Percentiles rank a stretch among this genome's conserved stretches.
Conservation (phyloP, 106 monocot species). For the Dendrobium catenatum region DNA sequence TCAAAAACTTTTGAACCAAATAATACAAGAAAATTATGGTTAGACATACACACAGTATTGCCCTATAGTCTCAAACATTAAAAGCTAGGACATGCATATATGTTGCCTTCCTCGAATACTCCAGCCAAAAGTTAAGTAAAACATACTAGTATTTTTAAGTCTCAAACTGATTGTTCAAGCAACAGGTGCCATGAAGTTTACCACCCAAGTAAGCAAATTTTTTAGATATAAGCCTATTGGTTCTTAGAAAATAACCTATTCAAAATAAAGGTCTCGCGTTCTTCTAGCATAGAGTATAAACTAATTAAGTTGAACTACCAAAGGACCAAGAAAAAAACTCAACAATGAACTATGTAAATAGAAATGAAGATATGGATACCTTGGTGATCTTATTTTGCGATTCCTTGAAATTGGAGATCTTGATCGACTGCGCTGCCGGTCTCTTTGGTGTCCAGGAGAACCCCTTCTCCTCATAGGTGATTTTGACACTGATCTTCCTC, state of each 20-base stretch:
- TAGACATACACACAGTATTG: neutral
- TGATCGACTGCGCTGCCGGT: slow-evolving; percentile 30
- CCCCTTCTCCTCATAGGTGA: slow-evolving; percentile 48
- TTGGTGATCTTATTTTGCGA: slow-evolving; percentile 35
- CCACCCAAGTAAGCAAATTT: neutral
- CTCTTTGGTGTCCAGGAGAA: slow-evolving; percentile 38
- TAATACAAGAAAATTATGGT: neutral
- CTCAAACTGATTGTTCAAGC: neutral
- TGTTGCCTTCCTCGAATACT: neutral
- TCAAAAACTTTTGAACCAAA: no score
- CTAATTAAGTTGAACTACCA: neutral
- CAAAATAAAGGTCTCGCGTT: neutral
- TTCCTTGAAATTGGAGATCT: slow-evolving; percentile 51
- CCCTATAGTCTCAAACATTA: neutral
- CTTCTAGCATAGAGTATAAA: neutral
- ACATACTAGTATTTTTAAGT: neutral
- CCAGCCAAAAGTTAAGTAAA: neutral
- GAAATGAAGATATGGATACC: slow-evolving; percentile 8
- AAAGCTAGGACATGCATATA: neutral
- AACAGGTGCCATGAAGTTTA: neutral
- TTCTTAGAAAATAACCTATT: neutral
- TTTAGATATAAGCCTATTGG: neutral
- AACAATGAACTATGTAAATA: neutral
- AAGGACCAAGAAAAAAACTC: neutral
- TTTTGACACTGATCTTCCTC: slow-evolving; percentile 33